Base-by-base conservation (phyloP, 495 filamentous ascomycete genomes). In the Glarea lozoyensis region DNA sequence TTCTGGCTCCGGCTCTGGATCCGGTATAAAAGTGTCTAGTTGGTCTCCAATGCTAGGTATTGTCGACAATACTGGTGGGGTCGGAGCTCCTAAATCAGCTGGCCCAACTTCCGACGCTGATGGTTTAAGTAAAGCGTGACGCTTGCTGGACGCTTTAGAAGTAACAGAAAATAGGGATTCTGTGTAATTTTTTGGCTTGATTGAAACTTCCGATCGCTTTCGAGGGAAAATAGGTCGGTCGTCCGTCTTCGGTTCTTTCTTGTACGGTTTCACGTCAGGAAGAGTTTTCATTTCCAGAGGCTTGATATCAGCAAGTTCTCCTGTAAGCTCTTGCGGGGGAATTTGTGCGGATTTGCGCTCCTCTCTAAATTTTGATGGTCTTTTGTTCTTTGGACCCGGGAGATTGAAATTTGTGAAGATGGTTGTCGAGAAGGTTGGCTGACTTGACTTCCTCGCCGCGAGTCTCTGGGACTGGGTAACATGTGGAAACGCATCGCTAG, bases 111-210 rank as follows among this genome's bases (percentile, higher is more conserved):
- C 18, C 4, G 45, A 21, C 16, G 52, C 22, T 4, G 45, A 48
- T 7, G 52, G 40, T 22, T 52, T 55, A 10, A 55, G 45, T 15
- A 55, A 38, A 25, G 27, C 36, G 45, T 55, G 48, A 11, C 42
- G 29, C 23, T 34, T 9, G n/a, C 20, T n/a, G 2, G 46, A 55
- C n/a, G 18, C 19, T 30, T 18, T 41, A n/a, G 52, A 55, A 18
- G 29, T 25, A 3, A 30, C 33, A 11, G 52, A 55, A 13, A 44
- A 16, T 34, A 55, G 23, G 7, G 48, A 51, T 1, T 44, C 29
- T 10, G 40, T 34, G 13, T 48, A 16, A 10, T 17, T 11, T 15
- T 46, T 43, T 3, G 33, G 27, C 4, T 18, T 36, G 5, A 11
- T 3, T 20, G 27, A 18, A 21, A 0, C 17, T 18, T 9, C 21